Conservation (phyloP, 805 yeast genomes). For the Isabelozyma rhagii region DNA sequence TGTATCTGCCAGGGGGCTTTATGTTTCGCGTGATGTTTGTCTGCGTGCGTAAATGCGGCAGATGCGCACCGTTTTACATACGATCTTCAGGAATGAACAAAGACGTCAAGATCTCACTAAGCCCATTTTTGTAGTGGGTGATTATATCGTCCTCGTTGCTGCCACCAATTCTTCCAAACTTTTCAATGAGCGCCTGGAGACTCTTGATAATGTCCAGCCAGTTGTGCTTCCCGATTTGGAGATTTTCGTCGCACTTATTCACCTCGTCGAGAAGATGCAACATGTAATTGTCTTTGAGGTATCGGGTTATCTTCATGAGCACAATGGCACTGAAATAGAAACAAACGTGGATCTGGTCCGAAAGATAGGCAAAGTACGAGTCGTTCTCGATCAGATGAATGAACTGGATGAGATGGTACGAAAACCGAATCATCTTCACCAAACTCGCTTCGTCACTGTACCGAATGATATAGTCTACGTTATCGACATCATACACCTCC, state of each 20-base stretch:
- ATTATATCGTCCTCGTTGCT: conserved; percentile 26
- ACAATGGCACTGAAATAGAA: conserved; percentile 42
- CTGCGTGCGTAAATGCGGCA: too few relatives aligned
- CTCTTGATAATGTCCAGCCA: conserved; percentile 8
- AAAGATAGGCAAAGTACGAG: conserved; percentile 63
- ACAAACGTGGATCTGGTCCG: conserved; percentile 64
- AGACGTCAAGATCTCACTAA: neutral
- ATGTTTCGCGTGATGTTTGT: too few relatives aligned
- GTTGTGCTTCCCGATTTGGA: conserved; percentile 1
- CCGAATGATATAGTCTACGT: conserved; percentile 18
- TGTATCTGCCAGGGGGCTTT: too few relatives aligned
- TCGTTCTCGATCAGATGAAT: conserved; percentile 42
- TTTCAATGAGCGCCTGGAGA: conserved; percentile 19
- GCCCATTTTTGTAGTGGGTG: conserved; percentile 24
- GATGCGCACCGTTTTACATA: neutral
- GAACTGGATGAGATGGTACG: conserved; percentile 41
- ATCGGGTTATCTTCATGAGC: conserved; percentile 24
- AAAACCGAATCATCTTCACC: conserved; percentile 35
- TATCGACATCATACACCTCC: conserved; percentile 15
- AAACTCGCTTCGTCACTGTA: conserved; percentile 26
- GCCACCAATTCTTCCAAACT: conserved; percentile 26
- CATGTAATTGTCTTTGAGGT: conserved; percentile 1
- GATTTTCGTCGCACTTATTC: neutral
- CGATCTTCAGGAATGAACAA: neutral
- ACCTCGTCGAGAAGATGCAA: conserved; percentile 1